Evolutionary conservation across 2,329 filamentous ascomycete genomes (phyloP), one percentile per base, ranked within the genome.

Genomic region (Cladophialophora psammophila): DNA sequence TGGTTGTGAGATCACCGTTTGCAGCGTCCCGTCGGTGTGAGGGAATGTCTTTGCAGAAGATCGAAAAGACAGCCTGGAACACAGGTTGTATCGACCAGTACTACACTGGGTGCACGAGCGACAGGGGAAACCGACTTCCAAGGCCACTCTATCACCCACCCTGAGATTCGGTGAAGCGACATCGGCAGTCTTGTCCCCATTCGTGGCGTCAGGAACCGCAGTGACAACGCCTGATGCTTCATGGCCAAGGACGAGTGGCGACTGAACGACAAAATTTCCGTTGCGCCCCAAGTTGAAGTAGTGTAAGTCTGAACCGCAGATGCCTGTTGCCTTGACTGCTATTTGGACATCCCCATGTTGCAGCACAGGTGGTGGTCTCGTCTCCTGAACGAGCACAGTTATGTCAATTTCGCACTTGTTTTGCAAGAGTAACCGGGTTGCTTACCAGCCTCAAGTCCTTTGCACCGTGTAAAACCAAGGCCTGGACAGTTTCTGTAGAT

Each of bases 81-180:
- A 89, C 70, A 89, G 86, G 72, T 89, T 89, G 75, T 89, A 89
- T 59, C 87, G 78, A 60, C 85, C 86, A 64, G 83, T 80, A 52
- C 79, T 78, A 74, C 87, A 89, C 60, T 85, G 78, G 26, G 81
- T 77, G 74, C 87, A 89, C 48, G 77, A 75, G 45, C 91, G 88
- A 82, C 94, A 98, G 0, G 93, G 92, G 60, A 92, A 86, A 59
- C 94, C 94, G 13, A 96, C 94, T 84, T 98, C 94, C 50, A 98
- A 83, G n/a, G 94, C 93, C 20, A 97, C 90, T 73, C 91, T 89
- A 80, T 97, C 94, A 65, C 94, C 94, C 10, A 85, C 76, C 72
- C 86, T 81, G 18, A 71, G 54, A 15, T 12, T 38, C 36, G 70
- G 60, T 13, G 63, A 63, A 42, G 56, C n/a, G 9, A 20, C 15